Evolutionary conservation across 352 stramenopile genomes (phyloP).

Genomic region (Globisporangium nagaii): DNA sequence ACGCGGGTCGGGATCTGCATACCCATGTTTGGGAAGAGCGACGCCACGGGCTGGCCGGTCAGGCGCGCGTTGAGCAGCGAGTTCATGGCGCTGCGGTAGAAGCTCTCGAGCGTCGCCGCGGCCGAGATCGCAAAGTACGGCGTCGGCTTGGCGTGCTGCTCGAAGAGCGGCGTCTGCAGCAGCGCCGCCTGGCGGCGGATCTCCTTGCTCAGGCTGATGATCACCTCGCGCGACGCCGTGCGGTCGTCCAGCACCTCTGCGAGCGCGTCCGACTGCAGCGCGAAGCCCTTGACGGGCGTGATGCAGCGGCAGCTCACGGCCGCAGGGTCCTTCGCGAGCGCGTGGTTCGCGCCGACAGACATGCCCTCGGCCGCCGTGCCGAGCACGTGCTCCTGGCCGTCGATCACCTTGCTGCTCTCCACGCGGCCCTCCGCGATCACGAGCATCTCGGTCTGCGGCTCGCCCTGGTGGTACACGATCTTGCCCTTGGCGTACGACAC

Average conservation of each 20-base stretch:
- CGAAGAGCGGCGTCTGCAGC: conserved; percentile 85
- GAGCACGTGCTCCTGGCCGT: conserved; percentile 78
- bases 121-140: conserved; percentile 89
- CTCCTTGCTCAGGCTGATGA: conserved; percentile 85
- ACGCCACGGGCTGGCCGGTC: conserved; percentile 67
- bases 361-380: conserved; percentile 40
- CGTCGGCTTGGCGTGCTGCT: conserved; percentile 88
- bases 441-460: conserved; percentile 77
- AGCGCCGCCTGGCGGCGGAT: conserved; percentile 82
- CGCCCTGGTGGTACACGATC: conserved; percentile 76
- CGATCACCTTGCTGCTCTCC: conserved; percentile 74
- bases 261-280: conserved; percentile 61
- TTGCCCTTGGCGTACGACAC: conserved; percentile 71
- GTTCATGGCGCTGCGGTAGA: conserved; percentile 92
- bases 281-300: conserved; percentile 76
- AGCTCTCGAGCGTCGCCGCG: conserved; percentile 89
- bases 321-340: conserved; percentile 69
- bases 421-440: conserved; percentile 62
- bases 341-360: conserved; percentile 75
- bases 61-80: conserved; percentile 87
- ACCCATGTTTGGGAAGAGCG: conserved; percentile 92
- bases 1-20: conserved; percentile 91
- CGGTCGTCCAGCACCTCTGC: conserved; percentile 74
- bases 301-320: conserved; percentile 76
- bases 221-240: conserved; percentile 72